These are phyloP conservation scores for Saturnispora sanitii DNA, from an alignment of 805 yeast species.

Conservation along the genomic window DNA sequence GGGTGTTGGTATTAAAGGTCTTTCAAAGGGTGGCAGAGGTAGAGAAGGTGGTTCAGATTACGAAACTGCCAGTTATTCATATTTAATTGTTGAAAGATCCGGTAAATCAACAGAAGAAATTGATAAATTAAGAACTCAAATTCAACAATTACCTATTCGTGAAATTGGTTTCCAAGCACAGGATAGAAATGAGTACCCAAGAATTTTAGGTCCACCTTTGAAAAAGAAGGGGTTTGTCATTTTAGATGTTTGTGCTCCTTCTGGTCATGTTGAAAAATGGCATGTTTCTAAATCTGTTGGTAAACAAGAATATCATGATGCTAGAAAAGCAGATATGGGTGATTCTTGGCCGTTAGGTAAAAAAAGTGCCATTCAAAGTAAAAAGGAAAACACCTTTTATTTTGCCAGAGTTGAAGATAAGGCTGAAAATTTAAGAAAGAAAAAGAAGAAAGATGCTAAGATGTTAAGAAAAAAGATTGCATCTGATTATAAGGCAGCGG, in stretches of 20 bases:
- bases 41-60: conserved; percentile 60
- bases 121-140: conserved; percentile 14
- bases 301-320: conserved; percentile 75
- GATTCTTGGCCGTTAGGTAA: conserved; percentile 79
- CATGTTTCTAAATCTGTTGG: conserved; percentile 71
- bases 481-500: conserved; percentile 19
- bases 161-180: conserved; percentile 22
- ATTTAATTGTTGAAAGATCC: conserved; percentile 60
- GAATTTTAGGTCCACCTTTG: conserved; percentile 61
- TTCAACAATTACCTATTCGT: conserved; percentile 13
- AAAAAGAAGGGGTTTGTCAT: conserved; percentile 77
- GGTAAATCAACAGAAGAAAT: conserved; percentile 27
- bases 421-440: conserved; percentile 21
- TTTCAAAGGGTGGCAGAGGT: conserved; percentile 60
- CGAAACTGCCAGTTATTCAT: conserved; percentile 66
- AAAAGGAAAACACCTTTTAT: conserved; percentile 25
- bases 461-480: conserved; percentile 18
- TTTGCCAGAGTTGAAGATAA: conserved; percentile 28
- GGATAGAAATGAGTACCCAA: conserved; percentile 46
- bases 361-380: conserved; percentile 37
- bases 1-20: conserved; percentile 42
- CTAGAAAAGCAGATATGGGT: conserved; percentile 74
- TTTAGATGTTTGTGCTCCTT: conserved; percentile 67
- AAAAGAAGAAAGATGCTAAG: conserved; percentile 20
- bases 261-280: conserved; percentile 82